Evolutionary conservation across 2,329 filamentous ascomycete genomes (phyloP).

Genomic region (Nakataea oryzae): DNA sequence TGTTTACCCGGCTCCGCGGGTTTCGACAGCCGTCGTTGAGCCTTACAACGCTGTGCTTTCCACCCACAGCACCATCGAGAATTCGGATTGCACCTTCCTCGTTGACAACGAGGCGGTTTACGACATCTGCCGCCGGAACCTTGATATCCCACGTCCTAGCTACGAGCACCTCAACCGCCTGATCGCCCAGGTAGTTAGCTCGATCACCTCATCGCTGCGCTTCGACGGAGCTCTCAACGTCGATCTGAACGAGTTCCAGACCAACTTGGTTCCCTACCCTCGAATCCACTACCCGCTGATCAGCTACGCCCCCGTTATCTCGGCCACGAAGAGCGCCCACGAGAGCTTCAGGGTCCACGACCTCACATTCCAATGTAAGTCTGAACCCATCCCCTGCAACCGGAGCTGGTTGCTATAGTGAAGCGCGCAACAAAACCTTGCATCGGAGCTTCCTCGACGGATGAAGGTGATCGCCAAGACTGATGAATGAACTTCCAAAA

Average conservation of each 20-base stretch:
- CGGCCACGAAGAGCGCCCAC: conserved; percentile 89
- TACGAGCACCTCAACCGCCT: conserved; percentile 98
- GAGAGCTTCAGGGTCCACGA: conserved; percentile 97
- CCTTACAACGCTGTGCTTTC: conserved; percentile 99
- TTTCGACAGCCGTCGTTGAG: conserved; percentile 95
- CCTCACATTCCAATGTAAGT: conserved; percentile 81
- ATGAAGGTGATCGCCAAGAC: neutral
- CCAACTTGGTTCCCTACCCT: conserved; percentile 96
- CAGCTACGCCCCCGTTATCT: conserved; percentile 90
- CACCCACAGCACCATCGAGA: conserved; percentile 97
- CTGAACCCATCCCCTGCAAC: too few species aligned
- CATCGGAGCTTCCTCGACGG: neutral
- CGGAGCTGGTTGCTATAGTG: neutral
- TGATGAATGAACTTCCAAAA: neutral
- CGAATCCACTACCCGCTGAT: conserved; percentile 99
- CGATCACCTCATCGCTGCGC: conserved; percentile 94
- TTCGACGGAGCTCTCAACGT: conserved; percentile 99
- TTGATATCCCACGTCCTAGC: conserved; percentile 93
- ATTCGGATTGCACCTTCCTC: conserved; percentile 99
- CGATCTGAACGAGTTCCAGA: conserved; percentile 99
- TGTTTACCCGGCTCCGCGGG: conserved; percentile 96
- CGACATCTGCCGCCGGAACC: conserved; percentile 96
- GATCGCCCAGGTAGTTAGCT: conserved; percentile 97
- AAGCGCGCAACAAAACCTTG: neutral
- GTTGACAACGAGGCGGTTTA: conserved; percentile 99